Evolutionary conservation across 106 monocot genomes (phyloP).

Genomic region (Dendrobium chrysotoxum): DNA sequence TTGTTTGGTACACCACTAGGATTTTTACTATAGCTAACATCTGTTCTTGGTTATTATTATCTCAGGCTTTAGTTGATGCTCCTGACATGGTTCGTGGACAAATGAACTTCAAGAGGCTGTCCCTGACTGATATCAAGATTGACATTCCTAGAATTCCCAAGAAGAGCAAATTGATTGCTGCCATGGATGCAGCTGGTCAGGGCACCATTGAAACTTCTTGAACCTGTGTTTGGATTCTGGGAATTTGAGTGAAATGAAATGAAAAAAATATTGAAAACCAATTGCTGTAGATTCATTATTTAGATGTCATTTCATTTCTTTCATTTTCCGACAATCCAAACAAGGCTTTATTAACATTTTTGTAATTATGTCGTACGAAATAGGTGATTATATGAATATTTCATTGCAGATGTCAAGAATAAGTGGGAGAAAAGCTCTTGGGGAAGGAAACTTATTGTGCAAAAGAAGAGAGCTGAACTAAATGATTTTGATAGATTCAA

Average conservation of each 20-base stretch:
- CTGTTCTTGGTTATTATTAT: neutral
- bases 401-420: conserved; percentile 64
- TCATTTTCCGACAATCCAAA: too few species aligned
- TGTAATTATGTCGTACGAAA: too few species aligned
- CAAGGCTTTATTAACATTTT: too few species aligned
- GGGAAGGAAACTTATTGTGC: conserved; percentile 83
- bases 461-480: conserved; percentile 70
- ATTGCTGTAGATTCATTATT: too few species aligned
- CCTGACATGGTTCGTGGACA: conserved; percentile 82
- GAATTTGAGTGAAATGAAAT: too few species aligned
- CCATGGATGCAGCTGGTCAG: conserved; percentile 80
- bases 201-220: too few species aligned
- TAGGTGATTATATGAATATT: too few species aligned
- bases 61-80: conserved; percentile 76
- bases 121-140: conserved; percentile 79
- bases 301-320: neutral
- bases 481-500: conserved; percentile 86
- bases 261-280: too few species aligned
- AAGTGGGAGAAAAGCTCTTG: conserved; percentile 84
- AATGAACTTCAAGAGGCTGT: conserved; percentile 87
- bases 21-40: too few species aligned
- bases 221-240: too few species aligned
- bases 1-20: too few species aligned
- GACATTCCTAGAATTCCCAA: conserved; percentile 79
- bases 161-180: conserved; percentile 69